Evolutionary conservation across 2,329 filamentous ascomycete species (phyloP).

Genomic region (Aureobasidium sp.): DNA sequence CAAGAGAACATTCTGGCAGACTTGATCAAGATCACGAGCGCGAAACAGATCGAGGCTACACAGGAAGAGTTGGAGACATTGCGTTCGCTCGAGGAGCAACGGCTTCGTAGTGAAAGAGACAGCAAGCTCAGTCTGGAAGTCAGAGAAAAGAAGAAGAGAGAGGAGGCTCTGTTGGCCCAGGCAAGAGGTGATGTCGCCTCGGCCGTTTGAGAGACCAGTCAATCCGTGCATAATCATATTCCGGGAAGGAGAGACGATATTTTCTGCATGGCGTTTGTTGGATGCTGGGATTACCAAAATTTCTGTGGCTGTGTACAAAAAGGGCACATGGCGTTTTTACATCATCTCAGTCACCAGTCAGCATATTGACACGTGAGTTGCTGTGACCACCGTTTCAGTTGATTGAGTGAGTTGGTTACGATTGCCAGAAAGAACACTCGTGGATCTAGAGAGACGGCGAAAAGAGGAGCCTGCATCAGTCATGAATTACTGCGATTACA

Average conservation of each 20-base stretch:
- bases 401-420: no score
- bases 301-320: background rate
- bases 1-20: conserved; percentile 55
- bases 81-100: conserved; percentile 48
- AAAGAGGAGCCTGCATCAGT: background rate
- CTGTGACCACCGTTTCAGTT: no score
- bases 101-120: conserved; percentile 46
- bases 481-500: background rate
- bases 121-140: conserved; percentile 45
- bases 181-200: conserved; percentile 42
- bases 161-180: conserved; percentile 50
- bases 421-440: no score
- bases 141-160: conserved; percentile 51
- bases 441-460: background rate
- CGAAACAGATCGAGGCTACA: conserved; percentile 48
- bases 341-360: no score
- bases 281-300: background rate
- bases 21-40: conserved; percentile 56
- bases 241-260: background rate
- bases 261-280: conserved; percentile 9
- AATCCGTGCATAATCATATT: background rate
- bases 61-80: conserved; percentile 53
- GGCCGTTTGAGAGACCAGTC: conserved; percentile 12
- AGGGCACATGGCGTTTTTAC: background rate
- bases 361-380: no score